phyloP scores from a whole-genome alignment of 192 early-diverging fungal genomes.

The Thamnidium elegans region DNA sequence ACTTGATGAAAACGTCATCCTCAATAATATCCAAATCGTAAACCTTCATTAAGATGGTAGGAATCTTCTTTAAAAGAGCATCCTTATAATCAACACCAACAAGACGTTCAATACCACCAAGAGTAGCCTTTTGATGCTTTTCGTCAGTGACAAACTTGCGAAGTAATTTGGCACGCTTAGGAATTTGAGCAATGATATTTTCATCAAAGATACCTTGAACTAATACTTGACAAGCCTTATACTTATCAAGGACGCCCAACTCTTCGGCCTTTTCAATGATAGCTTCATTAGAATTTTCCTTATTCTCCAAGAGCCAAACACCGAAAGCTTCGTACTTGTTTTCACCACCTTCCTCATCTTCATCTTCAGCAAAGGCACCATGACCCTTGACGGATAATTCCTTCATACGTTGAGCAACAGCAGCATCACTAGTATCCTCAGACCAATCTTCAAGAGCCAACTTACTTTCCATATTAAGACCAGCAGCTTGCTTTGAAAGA shows the following conservation, averaged over 20 bases:
- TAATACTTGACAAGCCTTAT: conserved; percentile 79
- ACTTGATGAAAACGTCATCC: conserved; percentile 85
- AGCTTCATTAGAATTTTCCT: conserved; percentile 60
- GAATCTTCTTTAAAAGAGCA: conserved; percentile 59
- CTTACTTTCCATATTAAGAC: conserved; percentile 52
- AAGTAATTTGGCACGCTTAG: conserved; percentile 68
- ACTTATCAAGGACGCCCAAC: conserved; percentile 69
- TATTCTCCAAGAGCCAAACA: conserved; percentile 63
- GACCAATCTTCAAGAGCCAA: conserved; percentile 78
- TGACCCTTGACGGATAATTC: conserved; percentile 53
- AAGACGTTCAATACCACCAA: conserved; percentile 90
- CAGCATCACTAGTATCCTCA: conserved; percentile 76
- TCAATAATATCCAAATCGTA: conserved; percentile 91
- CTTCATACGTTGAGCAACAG: conserved; percentile 71
- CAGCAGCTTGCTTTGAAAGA: conserved; percentile 68
- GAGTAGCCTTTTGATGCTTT: conserved; percentile 82
- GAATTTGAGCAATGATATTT: conserved; percentile 64
- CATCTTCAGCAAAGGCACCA: conserved; percentile 46
- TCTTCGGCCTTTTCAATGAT: conserved; percentile 76
- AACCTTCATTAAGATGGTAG: conserved; percentile 81
- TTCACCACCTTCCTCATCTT: conserved; percentile 46
- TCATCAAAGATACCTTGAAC: conserved; percentile 79
- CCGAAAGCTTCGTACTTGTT: conserved; percentile 79
- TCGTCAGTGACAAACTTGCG: conserved; percentile 71
- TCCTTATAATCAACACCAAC: conserved; percentile 59